Conservation (phyloP, 345 rosid genomes). For the Corymbia maculata region DNA sequence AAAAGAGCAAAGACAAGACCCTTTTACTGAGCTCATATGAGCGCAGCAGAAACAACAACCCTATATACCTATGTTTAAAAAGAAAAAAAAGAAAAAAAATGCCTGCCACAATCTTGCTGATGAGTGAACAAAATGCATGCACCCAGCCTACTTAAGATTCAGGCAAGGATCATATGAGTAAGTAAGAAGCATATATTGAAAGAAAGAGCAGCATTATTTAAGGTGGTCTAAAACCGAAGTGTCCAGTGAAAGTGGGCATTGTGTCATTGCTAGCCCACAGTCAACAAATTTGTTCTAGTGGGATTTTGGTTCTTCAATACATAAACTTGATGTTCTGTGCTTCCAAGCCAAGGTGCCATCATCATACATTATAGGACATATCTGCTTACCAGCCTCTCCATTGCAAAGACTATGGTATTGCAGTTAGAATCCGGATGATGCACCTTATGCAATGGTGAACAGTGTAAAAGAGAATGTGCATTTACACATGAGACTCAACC, state of each 20-base stretch:
- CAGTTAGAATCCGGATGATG: neutral
- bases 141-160: neutral
- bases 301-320: neutral
- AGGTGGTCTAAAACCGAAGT: neutral
- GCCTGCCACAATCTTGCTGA: neutral
- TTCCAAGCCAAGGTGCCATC: neutral
- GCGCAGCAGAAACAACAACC: neutral
- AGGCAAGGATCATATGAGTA: neutral
- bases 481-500: neutral
- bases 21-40: neutral
- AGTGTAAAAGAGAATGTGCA: neutral
- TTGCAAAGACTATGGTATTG: neutral
- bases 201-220: neutral
- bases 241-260: neutral
- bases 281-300: neutral
- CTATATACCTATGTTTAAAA: neutral
- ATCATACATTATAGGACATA: neutral
- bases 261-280: neutral
- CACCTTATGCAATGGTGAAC: neutral
- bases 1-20: constrained; percentile 5
- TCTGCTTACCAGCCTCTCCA: neutral
- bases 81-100: neutral
- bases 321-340: neutral
- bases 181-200: neutral
- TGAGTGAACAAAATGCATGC: neutral